A percentile compares a stretch with the other conserved stretches of the same genome.
Conservation (phyloP, 2,329 filamentous ascomycete genomes). For the Zymoseptoria passerinii region DNA sequence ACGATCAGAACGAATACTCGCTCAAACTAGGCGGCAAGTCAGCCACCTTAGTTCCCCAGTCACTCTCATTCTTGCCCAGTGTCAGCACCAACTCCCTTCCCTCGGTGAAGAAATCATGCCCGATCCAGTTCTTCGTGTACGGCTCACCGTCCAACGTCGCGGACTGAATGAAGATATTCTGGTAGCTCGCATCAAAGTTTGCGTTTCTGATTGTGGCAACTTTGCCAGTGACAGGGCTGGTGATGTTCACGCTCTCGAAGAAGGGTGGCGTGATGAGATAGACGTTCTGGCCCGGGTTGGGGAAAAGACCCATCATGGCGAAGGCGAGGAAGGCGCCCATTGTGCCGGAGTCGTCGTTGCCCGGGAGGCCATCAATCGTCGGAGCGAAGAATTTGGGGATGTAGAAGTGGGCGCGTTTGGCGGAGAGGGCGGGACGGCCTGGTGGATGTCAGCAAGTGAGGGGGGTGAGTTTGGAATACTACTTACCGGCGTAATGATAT, state of each 20-base stretch:
- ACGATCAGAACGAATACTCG: conserved; percentile 7
- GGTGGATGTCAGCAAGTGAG: neutral
- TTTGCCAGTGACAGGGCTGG: conserved; percentile 28
- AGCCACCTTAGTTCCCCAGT: conserved; percentile 21
- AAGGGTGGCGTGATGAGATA: conserved; percentile 38
- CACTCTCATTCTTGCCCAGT: conserved; percentile 31
- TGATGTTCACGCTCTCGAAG: conserved; percentile 32
- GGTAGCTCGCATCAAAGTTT: conserved; percentile 33
- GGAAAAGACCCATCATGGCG: conserved; percentile 35
- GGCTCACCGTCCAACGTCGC: conserved; percentile 31
- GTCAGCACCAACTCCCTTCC: conserved; percentile 33
- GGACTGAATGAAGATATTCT: conserved; percentile 29
- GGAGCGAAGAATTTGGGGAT: conserved; percentile 33
- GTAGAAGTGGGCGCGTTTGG: conserved; percentile 32
- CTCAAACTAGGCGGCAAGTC: conserved; percentile 27
- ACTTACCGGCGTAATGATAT: conserved; percentile 33
- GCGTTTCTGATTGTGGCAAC: conserved; percentile 32
- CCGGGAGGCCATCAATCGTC: conserved; percentile 29
- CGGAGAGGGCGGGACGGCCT: conserved; percentile 30
- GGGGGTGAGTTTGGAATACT: neutral
- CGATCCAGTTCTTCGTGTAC: conserved; percentile 36
- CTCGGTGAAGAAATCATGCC: conserved; percentile 34
- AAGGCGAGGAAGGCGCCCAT: conserved; percentile 36
- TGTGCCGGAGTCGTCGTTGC: conserved; percentile 25
- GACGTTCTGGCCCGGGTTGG: conserved; percentile 24